These are phyloP conservation scores for Pittosporum tobira DNA, from an alignment of 129 eudicot species.

Conservation along the genomic window DNA sequence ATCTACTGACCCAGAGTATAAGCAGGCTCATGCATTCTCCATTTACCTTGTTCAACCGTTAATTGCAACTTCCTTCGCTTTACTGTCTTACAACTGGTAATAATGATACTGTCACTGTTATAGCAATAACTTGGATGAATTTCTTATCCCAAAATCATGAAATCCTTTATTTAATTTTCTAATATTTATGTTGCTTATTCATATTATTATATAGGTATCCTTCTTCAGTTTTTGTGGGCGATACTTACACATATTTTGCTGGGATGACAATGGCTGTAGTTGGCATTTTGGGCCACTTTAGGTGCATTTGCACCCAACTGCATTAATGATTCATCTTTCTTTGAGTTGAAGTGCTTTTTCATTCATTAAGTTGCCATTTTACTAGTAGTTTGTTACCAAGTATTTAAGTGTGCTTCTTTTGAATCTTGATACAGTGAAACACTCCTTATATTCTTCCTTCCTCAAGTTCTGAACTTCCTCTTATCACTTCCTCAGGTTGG, in stretches of 20 bases:
- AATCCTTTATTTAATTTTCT: not conserved
- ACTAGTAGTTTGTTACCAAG: not conserved
- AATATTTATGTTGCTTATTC: no score
- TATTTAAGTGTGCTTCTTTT: not conserved
- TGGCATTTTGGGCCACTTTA: slow-evolving; percentile 95
- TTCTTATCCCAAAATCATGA: not conserved
- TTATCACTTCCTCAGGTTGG: slow-evolving; percentile 88
- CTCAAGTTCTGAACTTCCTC: slow-evolving; percentile 86
- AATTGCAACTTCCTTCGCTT: slow-evolving; percentile 85
- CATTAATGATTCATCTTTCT: not conserved
- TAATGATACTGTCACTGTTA: not conserved
- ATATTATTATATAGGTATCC: slow-evolving; percentile 80
- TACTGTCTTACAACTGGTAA: slow-evolving; percentile 96
- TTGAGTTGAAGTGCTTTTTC: not conserved
- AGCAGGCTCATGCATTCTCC: slow-evolving; percentile 97
- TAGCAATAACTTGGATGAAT: not conserved
- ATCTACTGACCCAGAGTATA: slow-evolving; percentile 61
- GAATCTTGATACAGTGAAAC: slow-evolving; percentile 63
- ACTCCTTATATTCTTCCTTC: slow-evolving; percentile 77
- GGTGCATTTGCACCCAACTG: slow-evolving; percentile 35
- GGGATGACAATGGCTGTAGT: slow-evolving; percentile 99
- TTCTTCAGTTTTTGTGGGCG: slow-evolving; percentile 96
- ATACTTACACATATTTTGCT: slow-evolving; percentile 91
- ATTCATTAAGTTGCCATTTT: not conserved
- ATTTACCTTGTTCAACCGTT: slow-evolving; percentile 87